These are phyloP conservation scores for Schizothecium vesticola DNA, from an alignment of 495 filamentous ascomycete genomes.

Conservation along the genomic window DNA sequence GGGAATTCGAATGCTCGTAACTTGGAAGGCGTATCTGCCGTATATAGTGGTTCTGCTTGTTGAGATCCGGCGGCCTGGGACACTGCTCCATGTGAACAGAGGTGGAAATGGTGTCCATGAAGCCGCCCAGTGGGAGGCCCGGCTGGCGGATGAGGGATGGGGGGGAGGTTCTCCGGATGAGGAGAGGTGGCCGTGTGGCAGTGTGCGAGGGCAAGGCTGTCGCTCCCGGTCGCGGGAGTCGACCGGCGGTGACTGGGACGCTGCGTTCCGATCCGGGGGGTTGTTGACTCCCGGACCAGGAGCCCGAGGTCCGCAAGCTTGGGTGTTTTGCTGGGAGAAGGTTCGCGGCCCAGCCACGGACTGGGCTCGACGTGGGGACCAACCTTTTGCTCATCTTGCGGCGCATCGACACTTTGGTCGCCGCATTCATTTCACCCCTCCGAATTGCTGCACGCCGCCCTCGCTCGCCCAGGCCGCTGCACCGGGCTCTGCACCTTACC, in stretches of 20 bases:
- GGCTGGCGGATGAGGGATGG: background rate
- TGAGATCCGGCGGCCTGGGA: constrained; percentile 17
- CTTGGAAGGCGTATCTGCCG: constrained; percentile 33
- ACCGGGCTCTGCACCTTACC: background rate
- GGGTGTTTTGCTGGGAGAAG: background rate
- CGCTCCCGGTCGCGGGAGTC: background rate
- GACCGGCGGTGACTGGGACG: background rate
- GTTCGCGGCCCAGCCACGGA: background rate
- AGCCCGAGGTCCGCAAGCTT: background rate
- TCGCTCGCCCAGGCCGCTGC: background rate
- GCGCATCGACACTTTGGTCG: background rate
- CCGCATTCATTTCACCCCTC: background rate
- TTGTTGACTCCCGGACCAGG: background rate
- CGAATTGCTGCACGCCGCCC: background rate
- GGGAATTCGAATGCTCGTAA: constrained; percentile 12
- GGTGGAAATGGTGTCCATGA: background rate
- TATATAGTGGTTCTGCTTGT: constrained; percentile 30
- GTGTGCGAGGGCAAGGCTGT: background rate
- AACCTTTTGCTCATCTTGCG: background rate
- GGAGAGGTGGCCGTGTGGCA: background rate
- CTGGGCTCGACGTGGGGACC: background rate
- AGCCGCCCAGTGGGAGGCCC: background rate
- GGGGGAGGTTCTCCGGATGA: background rate
- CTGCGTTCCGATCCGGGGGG: background rate
- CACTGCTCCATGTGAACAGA: background rate